Base-by-base conservation (phyloP, 495 filamentous ascomycete genomes). In the Neurospora sp. region DNA sequence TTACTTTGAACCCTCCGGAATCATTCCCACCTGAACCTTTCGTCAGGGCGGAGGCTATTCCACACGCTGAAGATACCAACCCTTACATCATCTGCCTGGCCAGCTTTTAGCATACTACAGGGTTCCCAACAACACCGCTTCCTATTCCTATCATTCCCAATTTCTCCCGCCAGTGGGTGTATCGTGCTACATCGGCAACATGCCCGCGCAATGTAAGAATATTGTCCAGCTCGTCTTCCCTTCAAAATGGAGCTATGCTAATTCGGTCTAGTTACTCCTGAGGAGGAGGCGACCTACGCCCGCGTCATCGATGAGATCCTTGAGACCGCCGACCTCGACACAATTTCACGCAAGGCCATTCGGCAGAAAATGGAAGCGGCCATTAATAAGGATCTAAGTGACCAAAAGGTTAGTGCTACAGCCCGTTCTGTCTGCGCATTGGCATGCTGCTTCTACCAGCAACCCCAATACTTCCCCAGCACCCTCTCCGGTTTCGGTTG, bases 241-340 rank as follows among this genome's bases (percentile, higher is more conserved):
- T 43, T 21, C 4, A 5, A 4, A 21, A 34, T n/a, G 28, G 34
- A 31, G 21, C 9, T 36, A 21, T 45, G 74, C 76, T 79, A 70
- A 79, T 59, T 40, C 19, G 69, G 11, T 17, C 71, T 80, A 94
- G 92, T 94, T 74, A 87, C 90, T n/a, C 77, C 87, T 70, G 90
- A 92, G 73, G 85, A 89, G 76, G 85, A 87, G 81, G 84, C 86
- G 40, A 84, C 90, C 73, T 98, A 93, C 82, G 90, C 88, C 69
- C 88, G 88, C 76, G 92, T 98, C 83, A 98, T 99, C 81, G 96
- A 99, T 79, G 88, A 84, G n/a, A 97, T 99, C 76, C 86, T 99
- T 31, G 88, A 87, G 17, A 86, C 86, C 37, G 92, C 92, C 74
- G 94, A 99, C 77, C 88, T 99, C 59, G 88, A 91, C 72, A 97